phyloP scores from a whole-genome alignment of 2,329 filamentous ascomycete genomes.

The Furcasterigmium furcatum region DNA sequence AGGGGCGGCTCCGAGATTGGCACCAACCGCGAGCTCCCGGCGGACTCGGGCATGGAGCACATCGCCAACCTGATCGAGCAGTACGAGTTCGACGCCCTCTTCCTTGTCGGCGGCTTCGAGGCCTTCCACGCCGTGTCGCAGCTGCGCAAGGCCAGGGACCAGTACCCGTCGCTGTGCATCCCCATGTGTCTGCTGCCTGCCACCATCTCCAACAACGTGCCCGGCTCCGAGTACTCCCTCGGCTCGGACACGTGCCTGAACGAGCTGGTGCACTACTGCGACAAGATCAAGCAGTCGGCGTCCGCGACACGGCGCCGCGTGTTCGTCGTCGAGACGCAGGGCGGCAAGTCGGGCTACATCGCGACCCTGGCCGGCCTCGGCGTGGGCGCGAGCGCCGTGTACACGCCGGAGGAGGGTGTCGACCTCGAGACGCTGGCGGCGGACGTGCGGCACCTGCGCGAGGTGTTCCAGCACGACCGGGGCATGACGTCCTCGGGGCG shows the following conservation, averaged over 20 bases:
- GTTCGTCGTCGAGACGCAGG: slow-evolving; percentile 97
- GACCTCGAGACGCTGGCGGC: slow-evolving; percentile 87
- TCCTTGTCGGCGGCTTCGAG: slow-evolving; percentile 93
- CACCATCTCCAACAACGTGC: slow-evolving; percentile 99
- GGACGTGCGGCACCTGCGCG: slow-evolving; percentile 85
- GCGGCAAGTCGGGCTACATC: slow-evolving; percentile 89
- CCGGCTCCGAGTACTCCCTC: slow-evolving; percentile 94
- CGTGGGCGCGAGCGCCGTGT: slow-evolving; percentile 90
- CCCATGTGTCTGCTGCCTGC: slow-evolving; percentile 89
- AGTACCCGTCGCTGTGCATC: slow-evolving; percentile 85
- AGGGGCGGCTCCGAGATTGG: slow-evolving; percentile 97
- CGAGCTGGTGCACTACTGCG: slow-evolving; percentile 90
- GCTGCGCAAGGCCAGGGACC: slow-evolving; percentile 72
- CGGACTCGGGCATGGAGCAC: slow-evolving; percentile 76
- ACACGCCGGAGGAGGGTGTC: slow-evolving; percentile 96
- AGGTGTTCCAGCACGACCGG: slow-evolving; percentile 80
- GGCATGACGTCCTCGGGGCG: slow-evolving; percentile 89
- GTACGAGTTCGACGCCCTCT: slow-evolving; percentile 87
- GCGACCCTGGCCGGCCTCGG: slow-evolving; percentile 85
- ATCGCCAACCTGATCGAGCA: slow-evolving; percentile 81
- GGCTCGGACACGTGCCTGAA: slow-evolving; percentile 97
- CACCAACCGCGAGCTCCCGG: slow-evolving; percentile 90
- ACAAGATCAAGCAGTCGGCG: slow-evolving; percentile 95
- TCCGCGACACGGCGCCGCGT: slow-evolving; percentile 90
- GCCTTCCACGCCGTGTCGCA: slow-evolving; percentile 91